These are phyloP conservation scores for Suhomyces wounanorum DNA, from an alignment of 1,139 yeast species.

Conservation along the genomic window DNA sequence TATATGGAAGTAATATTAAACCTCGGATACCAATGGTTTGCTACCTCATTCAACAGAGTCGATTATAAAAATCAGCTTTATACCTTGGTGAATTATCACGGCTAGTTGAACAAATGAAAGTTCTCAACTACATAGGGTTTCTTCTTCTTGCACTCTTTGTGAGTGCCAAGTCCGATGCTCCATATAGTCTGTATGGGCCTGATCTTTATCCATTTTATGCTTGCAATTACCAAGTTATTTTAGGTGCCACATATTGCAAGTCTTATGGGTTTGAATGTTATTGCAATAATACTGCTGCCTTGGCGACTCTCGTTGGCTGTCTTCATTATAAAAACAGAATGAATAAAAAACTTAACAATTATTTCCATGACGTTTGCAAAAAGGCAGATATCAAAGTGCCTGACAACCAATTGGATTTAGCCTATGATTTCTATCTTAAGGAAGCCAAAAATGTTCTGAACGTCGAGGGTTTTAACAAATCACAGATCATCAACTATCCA, in stretches of 20 bases:
- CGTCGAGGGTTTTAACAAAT: slow-evolving; percentile 25
- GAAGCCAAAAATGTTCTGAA: slow-evolving; percentile 23
- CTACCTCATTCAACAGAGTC: neutral
- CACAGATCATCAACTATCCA: slow-evolving; percentile 26
- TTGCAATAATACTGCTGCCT: slow-evolving; percentile 17
- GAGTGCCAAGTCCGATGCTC: neutral
- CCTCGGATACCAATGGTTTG: neutral
- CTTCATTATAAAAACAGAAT: slow-evolving; percentile 6
- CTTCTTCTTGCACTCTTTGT: neutral
- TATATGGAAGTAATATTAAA: neutral
- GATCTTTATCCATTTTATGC: slow-evolving; percentile 14
- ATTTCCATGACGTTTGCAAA: slow-evolving; percentile 15
- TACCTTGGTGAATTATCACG: neutral
- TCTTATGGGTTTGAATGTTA: slow-evolving; percentile 11
- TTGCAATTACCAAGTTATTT: slow-evolving; percentile 21
- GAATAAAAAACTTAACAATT: neutral
- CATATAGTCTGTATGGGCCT: neutral
- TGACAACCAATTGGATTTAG: slow-evolving; percentile 18
- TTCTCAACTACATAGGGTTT: neutral
- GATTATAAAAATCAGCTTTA: neutral
- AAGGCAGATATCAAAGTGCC: slow-evolving; percentile 17
- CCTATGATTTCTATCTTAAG: slow-evolving; percentile 21
- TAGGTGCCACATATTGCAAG: slow-evolving; percentile 30
- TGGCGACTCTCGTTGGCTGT: slow-evolving; percentile 21
- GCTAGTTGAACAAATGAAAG: neutral